phyloP scores from a whole-genome alignment of 1,284 basidiomycete species.

The Bjerkandera adusta region DNA sequence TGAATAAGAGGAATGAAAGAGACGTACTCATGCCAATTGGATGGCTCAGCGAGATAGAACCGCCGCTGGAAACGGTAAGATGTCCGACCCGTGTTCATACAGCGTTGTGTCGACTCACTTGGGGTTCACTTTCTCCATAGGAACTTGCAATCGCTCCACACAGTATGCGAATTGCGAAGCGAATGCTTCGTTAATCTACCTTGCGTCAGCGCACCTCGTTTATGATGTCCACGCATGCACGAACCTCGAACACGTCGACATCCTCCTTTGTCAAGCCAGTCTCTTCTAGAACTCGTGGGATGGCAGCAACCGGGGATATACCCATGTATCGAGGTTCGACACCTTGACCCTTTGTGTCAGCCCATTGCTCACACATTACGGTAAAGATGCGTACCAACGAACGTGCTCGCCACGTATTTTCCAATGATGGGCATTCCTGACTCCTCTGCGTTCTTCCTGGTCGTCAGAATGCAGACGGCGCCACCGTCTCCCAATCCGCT shows the following conservation, averaged over 20 bases:
- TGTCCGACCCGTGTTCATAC: not conserved
- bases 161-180: conserved; percentile 80
- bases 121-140: conserved; percentile 85
- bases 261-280: conserved; percentile 80
- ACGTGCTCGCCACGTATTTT: conserved; percentile 82
- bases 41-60: conserved; percentile 84
- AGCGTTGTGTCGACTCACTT: conserved; percentile 47
- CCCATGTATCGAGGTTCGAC: conserved; percentile 88
- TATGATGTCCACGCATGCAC: no score
- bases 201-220: not conserved
- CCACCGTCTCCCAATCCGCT: conserved; percentile 96
- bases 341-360: conserved; percentile 39
- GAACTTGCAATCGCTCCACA: conserved; percentile 76
- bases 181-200: conserved; percentile 81
- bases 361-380: not conserved
- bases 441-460: conserved; percentile 79
- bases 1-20: conserved; percentile 9
- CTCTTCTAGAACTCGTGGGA: conserved; percentile 77
- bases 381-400: conserved; percentile 84
- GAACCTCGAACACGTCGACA: conserved; percentile 85
- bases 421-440: conserved; percentile 86
- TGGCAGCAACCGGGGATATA: conserved; percentile 81
- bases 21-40: conserved; percentile 78
- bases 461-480: conserved; percentile 85
- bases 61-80: conserved; percentile 53